Conservation (phyloP, 192 early-diverging fungal species). For the Dimargaris cristalligena region DNA sequence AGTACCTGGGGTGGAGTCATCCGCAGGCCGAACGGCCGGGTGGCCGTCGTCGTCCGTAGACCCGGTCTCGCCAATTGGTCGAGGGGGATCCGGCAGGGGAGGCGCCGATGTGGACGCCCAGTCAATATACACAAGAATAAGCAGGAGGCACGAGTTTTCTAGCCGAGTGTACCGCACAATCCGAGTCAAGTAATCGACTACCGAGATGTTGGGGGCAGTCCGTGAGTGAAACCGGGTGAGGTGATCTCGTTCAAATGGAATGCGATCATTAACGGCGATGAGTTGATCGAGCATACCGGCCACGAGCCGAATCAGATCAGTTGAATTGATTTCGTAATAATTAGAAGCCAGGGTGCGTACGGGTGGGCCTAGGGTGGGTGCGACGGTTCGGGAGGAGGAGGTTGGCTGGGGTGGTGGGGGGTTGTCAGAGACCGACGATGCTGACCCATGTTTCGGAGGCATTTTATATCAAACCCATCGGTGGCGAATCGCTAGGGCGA, state of each 20-base stretch:
- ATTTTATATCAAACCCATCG: too few species aligned
- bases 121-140: constrained; percentile 89
- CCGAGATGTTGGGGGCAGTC: constrained; percentile 68
- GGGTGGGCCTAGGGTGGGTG: too few species aligned
- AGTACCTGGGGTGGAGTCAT: constrained; percentile 17
- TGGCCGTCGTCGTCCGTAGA: background rate
- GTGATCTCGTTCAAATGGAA: constrained; percentile 12
- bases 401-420: too few species aligned
- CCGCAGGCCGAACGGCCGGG: background rate
- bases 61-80: constrained; percentile 7
- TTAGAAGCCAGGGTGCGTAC: too few species aligned
- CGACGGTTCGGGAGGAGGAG: too few species aligned
- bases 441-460: too few species aligned
- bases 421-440: too few species aligned
- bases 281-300: background rate
- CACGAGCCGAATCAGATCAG: background rate
- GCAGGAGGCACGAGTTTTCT: constrained; percentile 72
- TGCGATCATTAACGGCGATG: constrained; percentile 1
- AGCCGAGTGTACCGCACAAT: constrained; percentile 84
- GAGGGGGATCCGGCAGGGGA: constrained; percentile 17
- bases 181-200: constrained; percentile 76
- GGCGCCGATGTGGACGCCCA: constrained; percentile 43
- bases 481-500: too few species aligned
- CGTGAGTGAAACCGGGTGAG: constrained; percentile 93
- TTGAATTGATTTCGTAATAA: background rate